Evolutionary conservation across 106 monocot species (phyloP).

Genomic region (Dioscorea alata): DNA sequence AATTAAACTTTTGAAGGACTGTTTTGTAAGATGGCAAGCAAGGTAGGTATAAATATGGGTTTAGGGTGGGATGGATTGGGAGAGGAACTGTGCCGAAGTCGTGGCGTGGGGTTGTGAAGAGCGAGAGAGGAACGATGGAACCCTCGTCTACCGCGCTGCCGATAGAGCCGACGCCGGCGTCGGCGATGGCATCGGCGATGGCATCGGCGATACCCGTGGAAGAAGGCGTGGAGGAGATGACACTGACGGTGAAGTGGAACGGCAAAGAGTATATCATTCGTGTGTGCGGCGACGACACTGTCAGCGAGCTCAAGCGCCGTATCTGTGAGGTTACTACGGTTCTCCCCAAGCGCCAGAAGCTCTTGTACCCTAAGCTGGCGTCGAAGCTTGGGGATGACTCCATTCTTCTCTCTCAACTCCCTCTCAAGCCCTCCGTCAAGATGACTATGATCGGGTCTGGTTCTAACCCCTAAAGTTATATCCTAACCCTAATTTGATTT

Average conservation of each 20-base stretch:
- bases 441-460: conserved; percentile 94
- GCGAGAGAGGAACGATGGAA: too few relatives aligned
- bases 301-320: conserved; percentile 82
- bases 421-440: conserved; percentile 73
- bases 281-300: conserved; percentile 86
- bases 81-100: too few relatives aligned
- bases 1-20: too few relatives aligned
- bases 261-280: conserved; percentile 72
- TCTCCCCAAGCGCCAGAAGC: conserved; percentile 97
- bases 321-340: conserved; percentile 90
- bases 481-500: conserved; percentile 3
- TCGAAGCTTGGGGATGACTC: conserved; percentile 70
- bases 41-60: too few relatives aligned
- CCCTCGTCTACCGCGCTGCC: neutral
- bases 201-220: neutral
- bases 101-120: too few relatives aligned
- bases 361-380: conserved; percentile 84
- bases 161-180: neutral
- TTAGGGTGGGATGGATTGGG: too few relatives aligned
- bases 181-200: neutral
- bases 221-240: conserved; percentile 75
- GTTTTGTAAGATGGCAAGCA: too few relatives aligned
- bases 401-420: conserved; percentile 58
- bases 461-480: neutral
- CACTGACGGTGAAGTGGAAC: conserved; percentile 78